Evolutionary conservation across 371 early-diverging fungal species (phyloP).

Genomic region (Paraphysoderma sedebokerense): DNA sequence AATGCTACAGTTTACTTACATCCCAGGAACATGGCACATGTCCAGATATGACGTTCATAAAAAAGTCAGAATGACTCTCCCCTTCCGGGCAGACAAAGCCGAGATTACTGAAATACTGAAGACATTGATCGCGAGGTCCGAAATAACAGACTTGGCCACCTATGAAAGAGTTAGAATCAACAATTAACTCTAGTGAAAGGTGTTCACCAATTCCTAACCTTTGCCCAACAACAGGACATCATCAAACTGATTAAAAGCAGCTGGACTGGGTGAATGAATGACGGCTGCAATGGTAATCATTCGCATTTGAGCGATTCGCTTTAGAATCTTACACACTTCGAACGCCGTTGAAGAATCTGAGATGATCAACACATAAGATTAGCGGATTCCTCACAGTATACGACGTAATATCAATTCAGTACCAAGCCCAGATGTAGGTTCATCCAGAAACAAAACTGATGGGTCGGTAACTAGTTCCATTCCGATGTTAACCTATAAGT

Average conservation of each 20-base stretch:
- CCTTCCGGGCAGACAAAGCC: constrained; percentile 36
- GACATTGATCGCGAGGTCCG: constrained; percentile 25
- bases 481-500: no score
- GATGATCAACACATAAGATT: no score
- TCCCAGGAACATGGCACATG: constrained; percentile 2
- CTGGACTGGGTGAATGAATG: constrained; percentile 54
- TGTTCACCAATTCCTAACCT: no score
- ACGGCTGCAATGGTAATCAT: constrained; percentile 49
- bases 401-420: no score
- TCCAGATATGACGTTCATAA: constrained; percentile 16
- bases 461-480: constrained; percentile 59
- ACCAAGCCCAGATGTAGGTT: constrained; percentile 66
- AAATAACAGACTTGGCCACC: constrained; percentile 44
- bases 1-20: no score
- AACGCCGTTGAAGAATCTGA: constrained; percentile 48
- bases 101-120: constrained; percentile 27
- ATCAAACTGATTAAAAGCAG: constrained; percentile 37
- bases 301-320: constrained; percentile 30
- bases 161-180: no score
- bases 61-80: constrained; percentile 40
- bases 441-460: constrained; percentile 32
- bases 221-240: constrained; percentile 44
- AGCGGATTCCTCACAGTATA: no score
- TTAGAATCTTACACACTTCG: constrained; percentile 39
- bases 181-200: no score